Percentiles rank a stretch among this genome's conserved stretches.
phyloP scores from a whole-genome alignment of 345 rosid genomes.

The Carallia pectinifolia region DNA sequence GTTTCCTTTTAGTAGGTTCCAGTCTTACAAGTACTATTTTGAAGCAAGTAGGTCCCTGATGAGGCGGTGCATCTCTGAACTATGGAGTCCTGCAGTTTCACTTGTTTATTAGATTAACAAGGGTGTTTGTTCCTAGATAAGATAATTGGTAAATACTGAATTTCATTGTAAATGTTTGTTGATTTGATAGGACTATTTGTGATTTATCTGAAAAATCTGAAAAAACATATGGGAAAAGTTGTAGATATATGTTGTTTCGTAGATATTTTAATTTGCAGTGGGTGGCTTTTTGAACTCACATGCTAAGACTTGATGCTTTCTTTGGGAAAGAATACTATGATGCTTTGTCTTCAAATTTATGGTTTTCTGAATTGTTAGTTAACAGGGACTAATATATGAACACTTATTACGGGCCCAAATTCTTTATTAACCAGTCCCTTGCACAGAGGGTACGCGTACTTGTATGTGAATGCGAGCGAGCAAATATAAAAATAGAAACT shows the following conservation, averaged over 20 bases:
- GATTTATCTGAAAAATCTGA: neutral
- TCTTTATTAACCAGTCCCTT: constrained; percentile 82
- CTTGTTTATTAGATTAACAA: neutral
- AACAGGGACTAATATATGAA: neutral
- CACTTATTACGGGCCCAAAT: constrained; percentile 73
- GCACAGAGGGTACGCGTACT: constrained; percentile 66
- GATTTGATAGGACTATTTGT: neutral
- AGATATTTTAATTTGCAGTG: neutral
- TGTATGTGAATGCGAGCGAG: no score
- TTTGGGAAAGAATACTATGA: neutral
- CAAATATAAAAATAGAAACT: constrained; percentile 32
- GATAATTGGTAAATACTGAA: neutral
- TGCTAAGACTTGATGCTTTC: neutral
- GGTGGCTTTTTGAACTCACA: neutral
- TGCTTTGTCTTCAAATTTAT: constrained; percentile 1
- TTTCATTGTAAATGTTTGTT: neutral
- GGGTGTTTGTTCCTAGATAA: neutral
- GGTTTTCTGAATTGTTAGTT: neutral
- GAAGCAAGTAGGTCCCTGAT: constrained; percentile 69
- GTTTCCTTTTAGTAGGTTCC: constrained; percentile 76
- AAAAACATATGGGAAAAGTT: neutral
- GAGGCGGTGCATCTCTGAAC: neutral
- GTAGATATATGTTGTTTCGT: neutral
- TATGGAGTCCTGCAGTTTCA: neutral
- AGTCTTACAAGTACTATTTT: constrained; percentile 88